A percentile compares a stretch with the other conserved stretches of the same genome.
Conservation (phyloP, 805 yeast genomes). For the Teunomyces tritomae region DNA sequence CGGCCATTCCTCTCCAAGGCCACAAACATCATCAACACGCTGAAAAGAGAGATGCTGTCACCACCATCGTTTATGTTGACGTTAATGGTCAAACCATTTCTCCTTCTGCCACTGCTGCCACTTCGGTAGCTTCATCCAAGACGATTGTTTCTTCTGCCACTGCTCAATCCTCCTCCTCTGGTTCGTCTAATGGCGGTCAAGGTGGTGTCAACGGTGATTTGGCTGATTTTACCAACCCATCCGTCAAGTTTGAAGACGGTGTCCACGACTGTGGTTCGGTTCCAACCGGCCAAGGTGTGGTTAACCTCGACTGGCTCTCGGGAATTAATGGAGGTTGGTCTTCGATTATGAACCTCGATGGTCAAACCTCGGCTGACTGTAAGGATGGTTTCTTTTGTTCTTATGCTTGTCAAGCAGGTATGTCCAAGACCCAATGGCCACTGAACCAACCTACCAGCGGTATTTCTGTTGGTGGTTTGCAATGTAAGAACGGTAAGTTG, state of each 20-base stretch:
- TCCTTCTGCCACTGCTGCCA: constrained; percentile 8
- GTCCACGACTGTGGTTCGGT: constrained; percentile 62
- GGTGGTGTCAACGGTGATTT: constrained; percentile 46
- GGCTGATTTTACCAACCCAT: constrained; percentile 46
- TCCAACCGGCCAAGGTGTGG: constrained; percentile 75
- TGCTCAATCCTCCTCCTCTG: constrained; percentile 22
- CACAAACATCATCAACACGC: constrained; percentile 35
- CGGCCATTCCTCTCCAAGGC: constrained; percentile 33
- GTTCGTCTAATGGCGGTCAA: constrained; percentile 31
- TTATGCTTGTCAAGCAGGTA: constrained; percentile 76
- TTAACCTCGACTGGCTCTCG: constrained; percentile 53
- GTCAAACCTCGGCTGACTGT: constrained; percentile 49
- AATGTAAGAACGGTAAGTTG: constrained; percentile 59
- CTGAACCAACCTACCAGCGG: constrained; percentile 63
- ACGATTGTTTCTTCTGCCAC: constrained; percentile 6
- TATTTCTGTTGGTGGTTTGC: constrained; percentile 69
- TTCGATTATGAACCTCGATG: constrained; percentile 46
- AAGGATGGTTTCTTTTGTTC: constrained; percentile 70
- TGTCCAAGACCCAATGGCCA: constrained; percentile 83
- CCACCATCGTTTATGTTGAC: constrained; percentile 35
- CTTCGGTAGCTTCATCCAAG: constrained; percentile 4
- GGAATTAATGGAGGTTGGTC: constrained; percentile 39
- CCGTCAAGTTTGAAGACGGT: constrained; percentile 64
- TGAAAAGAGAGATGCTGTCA: constrained; percentile 37
- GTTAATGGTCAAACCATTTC: constrained; percentile 22